phyloP scores from a whole-genome alignment of 2,329 filamentous ascomycete genomes.

The Rhytidhysteron rufulum region DNA sequence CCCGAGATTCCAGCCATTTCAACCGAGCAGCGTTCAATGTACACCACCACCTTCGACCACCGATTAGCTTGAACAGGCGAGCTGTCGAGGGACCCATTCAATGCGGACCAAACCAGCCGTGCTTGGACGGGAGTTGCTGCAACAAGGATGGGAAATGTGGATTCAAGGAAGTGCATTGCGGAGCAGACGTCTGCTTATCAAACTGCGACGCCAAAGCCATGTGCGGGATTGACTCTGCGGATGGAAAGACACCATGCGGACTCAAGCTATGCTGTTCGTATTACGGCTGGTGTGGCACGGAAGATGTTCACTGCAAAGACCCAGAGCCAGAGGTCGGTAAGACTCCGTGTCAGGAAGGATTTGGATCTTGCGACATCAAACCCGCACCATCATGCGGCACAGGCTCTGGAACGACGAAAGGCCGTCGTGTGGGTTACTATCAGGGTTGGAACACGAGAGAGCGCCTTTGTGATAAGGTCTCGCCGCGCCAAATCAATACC shows the following conservation, averaged over 20 bases:
- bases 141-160: slow-evolving; percentile 11
- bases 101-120: slow-evolving; percentile 9
- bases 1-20: too few species aligned
- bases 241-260: slow-evolving; percentile 16
- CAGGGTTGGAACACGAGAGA: slow-evolving; percentile 16
- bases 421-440: slow-evolving; percentile 37
- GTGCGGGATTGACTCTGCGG: slow-evolving; percentile 22
- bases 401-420: slow-evolving; percentile 15
- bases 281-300: slow-evolving; percentile 14
- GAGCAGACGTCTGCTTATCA: not conserved
- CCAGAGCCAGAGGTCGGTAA: slow-evolving; percentile 12
- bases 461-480: slow-evolving; percentile 27
- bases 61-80: too few species aligned
- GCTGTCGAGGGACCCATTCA: slow-evolving; percentile 12
- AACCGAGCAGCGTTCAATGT: too few species aligned
- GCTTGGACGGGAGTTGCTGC: slow-evolving; percentile 9
- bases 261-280: slow-evolving; percentile 26
- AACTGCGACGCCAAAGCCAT: slow-evolving; percentile 25
- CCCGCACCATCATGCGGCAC: slow-evolving; percentile 19
- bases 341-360: slow-evolving; percentile 31
- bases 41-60: too few species aligned
- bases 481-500: slow-evolving; percentile 30
- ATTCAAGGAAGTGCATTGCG: slow-evolving; percentile 7
- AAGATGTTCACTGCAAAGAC: slow-evolving; percentile 16
- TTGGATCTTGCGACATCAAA: slow-evolving; percentile 28